Evolutionary conservation across 2,329 filamentous ascomycete species (phyloP), one percentile per base, ranked within the genome.

Genomic region (Cladorrhinum sp.): DNA sequence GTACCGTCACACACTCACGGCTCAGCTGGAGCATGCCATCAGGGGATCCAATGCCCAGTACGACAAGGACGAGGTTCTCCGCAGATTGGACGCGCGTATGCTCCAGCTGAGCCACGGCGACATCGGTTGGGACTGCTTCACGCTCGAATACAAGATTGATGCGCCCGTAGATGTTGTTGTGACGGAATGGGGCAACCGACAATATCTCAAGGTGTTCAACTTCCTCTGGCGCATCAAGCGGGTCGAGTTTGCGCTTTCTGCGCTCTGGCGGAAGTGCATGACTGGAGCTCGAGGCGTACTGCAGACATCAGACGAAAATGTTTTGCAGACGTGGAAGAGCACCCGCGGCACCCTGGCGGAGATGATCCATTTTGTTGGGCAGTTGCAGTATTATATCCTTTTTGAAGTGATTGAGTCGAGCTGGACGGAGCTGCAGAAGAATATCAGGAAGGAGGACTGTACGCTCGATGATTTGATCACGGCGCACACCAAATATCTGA

Each of bases 111-210:
- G 90, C 8, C 93, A 97, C 69, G 95, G 95, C 55, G 95, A 99
- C 69, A 98, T 97, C 57, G 95, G 95, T 54, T 99, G 95, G 95
- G 95, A 99, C 72, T 96, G 96, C 72, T 99, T 99, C 76, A 99
- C 95, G 0, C 85, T 99, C 8, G 96, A 99, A 73, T 99, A 99
- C 78, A 97, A 98, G 74, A 95, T 99, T 67, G 93, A 96, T 72
- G 90, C 93, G 1, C 95, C 95, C 0, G 91, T 97, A 23, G 95
- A 99, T 72, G 95, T 99, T 25, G 93, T 99, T 52, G 92, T 99
- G 41, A 98, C 93, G 0, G 92, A 96, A 48, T 97, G 93, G 85
- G 93, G 92, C 50, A 93, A 91, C 66, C 90, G 93, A 22, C 93
- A 99, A 72, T 99, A 99, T 72, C 87, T 99, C 68, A 98, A 98